A percentile compares a stretch with the other conserved stretches of the same genome.
Evolutionary conservation across 306 rosid species (phyloP).

Genomic region (Quercus aquifolioides): DNA sequence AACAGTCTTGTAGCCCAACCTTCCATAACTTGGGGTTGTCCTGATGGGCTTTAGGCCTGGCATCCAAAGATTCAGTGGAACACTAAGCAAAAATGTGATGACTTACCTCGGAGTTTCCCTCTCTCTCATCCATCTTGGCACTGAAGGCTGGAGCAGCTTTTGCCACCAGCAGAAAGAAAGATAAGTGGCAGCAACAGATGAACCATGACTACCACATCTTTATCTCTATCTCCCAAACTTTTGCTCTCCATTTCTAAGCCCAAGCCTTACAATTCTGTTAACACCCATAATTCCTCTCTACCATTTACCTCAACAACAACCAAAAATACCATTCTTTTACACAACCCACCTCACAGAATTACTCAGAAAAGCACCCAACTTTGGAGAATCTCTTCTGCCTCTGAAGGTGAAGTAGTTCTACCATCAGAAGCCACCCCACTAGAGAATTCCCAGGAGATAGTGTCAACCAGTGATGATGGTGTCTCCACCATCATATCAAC

Average conservation of each 20-base stretch:
- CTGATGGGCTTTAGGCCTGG: background rate
- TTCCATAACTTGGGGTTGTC: background rate
- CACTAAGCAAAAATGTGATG: background rate
- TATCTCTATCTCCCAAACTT: conserved; percentile 42
- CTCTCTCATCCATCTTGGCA: background rate
- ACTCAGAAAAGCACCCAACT: conserved; percentile 8
- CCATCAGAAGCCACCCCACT: conserved; percentile 35
- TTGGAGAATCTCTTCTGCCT: conserved; percentile 31
- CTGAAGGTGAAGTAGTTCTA: conserved; percentile 36
- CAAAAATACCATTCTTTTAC: conserved; percentile 16
- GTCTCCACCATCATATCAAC: conserved; percentile 38
- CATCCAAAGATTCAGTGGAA: background rate
- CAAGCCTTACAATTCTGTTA: conserved; percentile 14
- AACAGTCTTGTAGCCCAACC: background rate
- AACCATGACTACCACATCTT: conserved; percentile 54
- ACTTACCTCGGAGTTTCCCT: background rate
- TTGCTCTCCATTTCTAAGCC: conserved; percentile 32
- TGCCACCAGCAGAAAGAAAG: background rate
- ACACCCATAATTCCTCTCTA: conserved; percentile 11
- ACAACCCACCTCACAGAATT: conserved; percentile 17
- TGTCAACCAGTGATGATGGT: conserved; percentile 41
- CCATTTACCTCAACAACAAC: conserved; percentile 12
- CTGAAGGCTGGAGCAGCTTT: conserved; percentile 8
- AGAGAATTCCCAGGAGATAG: conserved; percentile 51
- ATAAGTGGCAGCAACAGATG: conserved; percentile 39